These are phyloP conservation scores for Populus alba DNA, from an alignment of 345 rosid genomes.

Conservation along the genomic window DNA sequence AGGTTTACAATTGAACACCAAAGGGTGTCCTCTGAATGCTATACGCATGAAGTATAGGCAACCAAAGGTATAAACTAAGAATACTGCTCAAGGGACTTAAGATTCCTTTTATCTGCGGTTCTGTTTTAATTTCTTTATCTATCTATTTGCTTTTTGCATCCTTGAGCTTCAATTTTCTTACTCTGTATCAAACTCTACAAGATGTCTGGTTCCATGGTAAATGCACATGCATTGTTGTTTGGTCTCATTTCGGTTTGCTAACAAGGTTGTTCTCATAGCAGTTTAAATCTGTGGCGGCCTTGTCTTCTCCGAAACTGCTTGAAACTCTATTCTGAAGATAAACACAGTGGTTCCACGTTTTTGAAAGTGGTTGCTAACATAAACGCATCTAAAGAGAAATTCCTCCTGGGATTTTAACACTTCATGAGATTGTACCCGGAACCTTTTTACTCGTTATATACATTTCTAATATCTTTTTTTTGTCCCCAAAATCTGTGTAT, in stretches of 20 bases:
- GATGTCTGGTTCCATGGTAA: neutral
- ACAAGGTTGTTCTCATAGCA: slow-evolving; percentile 29
- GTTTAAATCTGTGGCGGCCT: slow-evolving; percentile 71
- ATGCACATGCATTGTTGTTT: neutral
- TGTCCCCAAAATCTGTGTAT: slow-evolving; percentile 12
- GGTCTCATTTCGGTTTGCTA: slow-evolving; percentile 5
- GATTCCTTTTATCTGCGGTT: neutral
- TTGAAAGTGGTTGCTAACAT: slow-evolving; percentile 27
- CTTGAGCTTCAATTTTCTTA: neutral
- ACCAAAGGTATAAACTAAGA: slow-evolving; percentile 46
- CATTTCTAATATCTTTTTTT: slow-evolving; percentile 11
- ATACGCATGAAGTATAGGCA: slow-evolving; percentile 68
- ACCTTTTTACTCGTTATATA: slow-evolving; percentile 7
- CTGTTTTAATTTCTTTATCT: neutral
- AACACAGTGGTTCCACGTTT: slow-evolving; percentile 23
- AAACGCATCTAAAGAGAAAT: slow-evolving; percentile 9
- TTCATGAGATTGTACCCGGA: slow-evolving; percentile 18
- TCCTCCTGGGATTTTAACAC: slow-evolving; percentile 2
- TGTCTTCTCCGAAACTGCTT: slow-evolving; percentile 56
- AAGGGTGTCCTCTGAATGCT: slow-evolving; percentile 62
- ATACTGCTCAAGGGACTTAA: neutral
- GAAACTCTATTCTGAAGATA: slow-evolving; percentile 55
- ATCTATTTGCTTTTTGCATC: neutral
- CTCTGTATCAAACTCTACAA: neutral
- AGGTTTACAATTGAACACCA: slow-evolving; percentile 63